These are phyloP conservation scores for Tetracladium setigerum DNA, from an alignment of 495 filamentous ascomycete genomes.

Conservation along the genomic window DNA sequence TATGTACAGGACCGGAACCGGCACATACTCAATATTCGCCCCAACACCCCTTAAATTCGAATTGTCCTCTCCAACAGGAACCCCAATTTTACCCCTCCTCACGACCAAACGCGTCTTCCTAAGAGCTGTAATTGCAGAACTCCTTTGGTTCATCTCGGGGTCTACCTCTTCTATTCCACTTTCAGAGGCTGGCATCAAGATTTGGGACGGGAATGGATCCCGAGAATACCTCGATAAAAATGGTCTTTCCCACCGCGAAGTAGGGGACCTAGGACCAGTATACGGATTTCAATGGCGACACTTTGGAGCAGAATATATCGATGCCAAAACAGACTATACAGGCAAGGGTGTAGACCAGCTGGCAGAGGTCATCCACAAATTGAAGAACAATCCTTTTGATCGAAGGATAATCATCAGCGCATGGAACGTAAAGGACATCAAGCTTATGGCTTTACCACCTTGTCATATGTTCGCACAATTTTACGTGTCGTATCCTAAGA, in stretches of 20 bases:
- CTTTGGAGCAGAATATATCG: conserved; percentile 84
- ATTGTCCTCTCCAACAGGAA: conserved; percentile 52
- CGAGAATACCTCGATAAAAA: conserved; percentile 81
- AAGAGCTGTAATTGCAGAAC: conserved; percentile 83
- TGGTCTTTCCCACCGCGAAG: conserved; percentile 69
- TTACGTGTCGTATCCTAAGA: conserved; percentile 74
- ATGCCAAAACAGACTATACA: conserved; percentile 72
- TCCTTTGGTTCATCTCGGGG: conserved; percentile 93
- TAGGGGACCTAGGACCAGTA: conserved; percentile 88
- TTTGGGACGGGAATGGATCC: conserved; percentile 96
- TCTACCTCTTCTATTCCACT: conserved; percentile 70
- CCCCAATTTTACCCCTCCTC: conserved; percentile 75
- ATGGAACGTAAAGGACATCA: conserved; percentile 86
- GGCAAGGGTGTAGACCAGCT: conserved; percentile 91
- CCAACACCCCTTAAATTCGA: conserved; percentile 79
- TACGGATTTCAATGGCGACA: conserved; percentile 99
- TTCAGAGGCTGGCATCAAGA: conserved; percentile 73
- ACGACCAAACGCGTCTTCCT: conserved; percentile 96
- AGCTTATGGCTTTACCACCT: conserved; percentile 88
- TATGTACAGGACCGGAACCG: conserved; percentile 71
- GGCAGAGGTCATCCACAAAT: conserved; percentile 73
- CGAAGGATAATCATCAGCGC: conserved; percentile 81
- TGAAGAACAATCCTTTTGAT: conserved; percentile 77
- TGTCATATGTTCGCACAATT: conserved; percentile 99
- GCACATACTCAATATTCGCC: conserved; percentile 82